Evolutionary conservation across 2,329 filamentous ascomycete genomes (phyloP), one percentile per base, ranked within the genome.

Genomic region (Colletotrichum horii): DNA sequence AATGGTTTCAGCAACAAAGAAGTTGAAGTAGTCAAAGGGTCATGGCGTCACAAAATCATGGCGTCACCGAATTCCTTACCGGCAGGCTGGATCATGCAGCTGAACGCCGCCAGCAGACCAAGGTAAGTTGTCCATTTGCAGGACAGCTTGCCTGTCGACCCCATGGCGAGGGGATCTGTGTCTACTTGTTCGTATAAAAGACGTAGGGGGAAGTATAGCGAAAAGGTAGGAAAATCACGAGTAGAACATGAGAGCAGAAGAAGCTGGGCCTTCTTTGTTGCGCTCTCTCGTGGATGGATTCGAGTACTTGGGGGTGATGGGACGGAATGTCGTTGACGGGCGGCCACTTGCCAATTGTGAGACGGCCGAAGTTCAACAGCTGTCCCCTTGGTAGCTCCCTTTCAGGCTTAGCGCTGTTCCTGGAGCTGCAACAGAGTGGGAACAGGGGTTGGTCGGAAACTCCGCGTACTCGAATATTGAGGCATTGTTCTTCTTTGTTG

Each of bases 61-160:
- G 70, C 74, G 58, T 74, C 43, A 26, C 43, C 16, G 48, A 22
- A 70, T 62, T 66, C 70, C 91, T 83, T 88, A 95, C 94, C 88
- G 86, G 91, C 90, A 81, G 93, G 91, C 65, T 89, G 89, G 79
- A 94, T 85, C 34, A 95, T 83, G 80, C 88, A 91, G 80, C 89
- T 88, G 38, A 95, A 81, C 64, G 91, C 84, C 78, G 89, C 86
- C 60, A 94, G 79, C 76, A 95, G 82, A 77, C 91, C 89, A 77
- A 95, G 84, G 78, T 92, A 87, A 80, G 91, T 86, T 82, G 92
- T 90, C 94, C 94, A 95, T 85, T 86, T 88, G 82, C 85, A 86
- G 86, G 91, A 91, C 87, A 87, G 84, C 83, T 85, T 85, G 81
- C 84, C 83, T 69, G 81, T 83, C 81, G 85, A 86, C 85, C 86